Percentiles rank a stretch among this genome's conserved stretches.
Conservation (phyloP, 306 rosid genomes). For the Carpinus fangiana region DNA sequence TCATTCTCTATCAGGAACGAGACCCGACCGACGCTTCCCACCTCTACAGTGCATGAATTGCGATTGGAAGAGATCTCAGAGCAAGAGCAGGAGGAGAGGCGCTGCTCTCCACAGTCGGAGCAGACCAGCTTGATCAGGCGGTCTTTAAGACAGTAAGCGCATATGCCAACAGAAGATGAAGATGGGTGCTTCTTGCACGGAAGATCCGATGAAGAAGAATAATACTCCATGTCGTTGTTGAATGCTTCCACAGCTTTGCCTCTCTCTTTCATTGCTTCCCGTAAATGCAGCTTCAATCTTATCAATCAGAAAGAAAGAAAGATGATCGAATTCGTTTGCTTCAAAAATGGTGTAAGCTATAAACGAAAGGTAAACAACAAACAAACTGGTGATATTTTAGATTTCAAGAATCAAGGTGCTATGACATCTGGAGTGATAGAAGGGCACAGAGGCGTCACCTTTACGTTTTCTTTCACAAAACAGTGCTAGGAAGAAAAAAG, state of each 20-base stretch:
- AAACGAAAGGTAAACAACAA: conserved; percentile 12
- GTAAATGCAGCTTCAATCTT: conserved; percentile 25
- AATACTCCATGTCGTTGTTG: conserved; percentile 65
- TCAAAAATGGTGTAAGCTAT: conserved; percentile 33
- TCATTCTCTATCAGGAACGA: conserved; percentile 91
- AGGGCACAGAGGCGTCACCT: conserved; percentile 64
- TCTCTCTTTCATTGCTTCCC: conserved; percentile 64
- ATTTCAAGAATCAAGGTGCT: conserved; percentile 33
- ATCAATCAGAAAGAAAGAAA: too few species aligned
- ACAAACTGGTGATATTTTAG: conserved; percentile 26
- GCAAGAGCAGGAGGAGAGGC: conserved; percentile 96
- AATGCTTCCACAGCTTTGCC: conserved; percentile 64
- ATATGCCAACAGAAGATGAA: conserved; percentile 78
- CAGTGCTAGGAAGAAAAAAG: conserved; percentile 38
- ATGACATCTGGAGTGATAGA: conserved; percentile 32
- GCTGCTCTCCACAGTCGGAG: conserved; percentile 98
- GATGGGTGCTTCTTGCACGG: conserved; percentile 84
- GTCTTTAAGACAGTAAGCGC: conserved; percentile 85
- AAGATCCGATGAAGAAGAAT: conserved; percentile 64
- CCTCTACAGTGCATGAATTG: conserved; percentile 80
- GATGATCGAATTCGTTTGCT: conserved; percentile 30
- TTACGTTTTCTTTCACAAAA: conserved; percentile 77
- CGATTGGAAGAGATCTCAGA: conserved; percentile 85
- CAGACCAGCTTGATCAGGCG: conserved; percentile 80
- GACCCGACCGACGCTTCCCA: conserved; percentile 90